Evolutionary conservation across 805 yeast genomes (phyloP), one percentile per base, ranked within the genome.

Genomic region (Yueomyces sp.): DNA sequence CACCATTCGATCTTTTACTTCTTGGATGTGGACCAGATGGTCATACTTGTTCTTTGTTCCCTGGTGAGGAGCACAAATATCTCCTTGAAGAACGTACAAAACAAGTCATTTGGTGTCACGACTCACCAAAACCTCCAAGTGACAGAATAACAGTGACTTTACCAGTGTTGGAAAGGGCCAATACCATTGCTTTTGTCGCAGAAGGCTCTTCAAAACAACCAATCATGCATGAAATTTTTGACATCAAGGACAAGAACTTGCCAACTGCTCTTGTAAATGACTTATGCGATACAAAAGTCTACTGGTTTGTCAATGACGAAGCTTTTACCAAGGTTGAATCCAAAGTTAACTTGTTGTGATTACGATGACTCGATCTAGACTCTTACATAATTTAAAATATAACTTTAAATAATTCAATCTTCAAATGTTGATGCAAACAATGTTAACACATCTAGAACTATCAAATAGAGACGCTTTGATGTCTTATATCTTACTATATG

Each of bases 1-100:
- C 19, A 4, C 36, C 30, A 32, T 54, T 75, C 32, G 95, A 87
- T 62, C 66, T 86, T 52, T 66, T 87, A 27, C 66, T 86, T 44
- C 70, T 87, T 49, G 96, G 96, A 27, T 83, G 92, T 60, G 96
- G 96, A 5, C 96, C 96, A 34, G 96, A 87, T 56, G 96, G 96
- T 36, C 96, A 87, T 62, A 87, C 95, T 4, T 85, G 95, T 66
- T 87, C 96, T 1, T 68, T 87, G 49, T 87, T 87, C 74, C 96
- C 96, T 9, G 87, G 81, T 36, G 55, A 48, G 19, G 41, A 39
- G 4, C 95, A 86, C 60, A 54, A 62, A 47, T 69, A 85, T 53
- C 68, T 87, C 45, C 40, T 61, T 9, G 50, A 57, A 3, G 90
- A 81, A 57, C 60, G 65, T 29, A 41, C 59, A 7, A 65, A 69